A percentile compares a stretch with the other conserved stretches of the same genome.
phyloP scores from a whole-genome alignment of 495 filamentous ascomycete genomes.

The Astrothelium macrocarpum region DNA sequence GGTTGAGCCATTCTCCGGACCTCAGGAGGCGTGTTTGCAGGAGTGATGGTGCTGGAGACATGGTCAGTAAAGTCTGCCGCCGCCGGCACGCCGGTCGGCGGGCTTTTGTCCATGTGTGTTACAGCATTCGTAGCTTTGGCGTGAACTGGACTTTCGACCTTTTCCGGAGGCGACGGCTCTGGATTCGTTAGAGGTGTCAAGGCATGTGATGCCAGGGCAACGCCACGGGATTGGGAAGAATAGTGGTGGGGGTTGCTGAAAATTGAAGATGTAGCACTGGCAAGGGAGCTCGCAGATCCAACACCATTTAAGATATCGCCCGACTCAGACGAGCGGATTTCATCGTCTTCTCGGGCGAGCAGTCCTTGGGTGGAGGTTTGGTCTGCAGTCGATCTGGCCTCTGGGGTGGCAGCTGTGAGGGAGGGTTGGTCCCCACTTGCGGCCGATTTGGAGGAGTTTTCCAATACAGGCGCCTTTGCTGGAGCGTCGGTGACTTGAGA shows the following conservation, averaged over 20 bases:
- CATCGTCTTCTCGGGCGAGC: conserved; percentile 37
- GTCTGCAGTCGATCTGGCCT: not conserved
- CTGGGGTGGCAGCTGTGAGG: not conserved
- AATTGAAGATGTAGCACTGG: conserved; percentile 54
- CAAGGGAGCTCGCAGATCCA: conserved; percentile 57
- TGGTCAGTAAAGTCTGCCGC: conserved; percentile 5
- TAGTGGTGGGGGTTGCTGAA: conserved; percentile 42
- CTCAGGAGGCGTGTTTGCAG: conserved; percentile 42
- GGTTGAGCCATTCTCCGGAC: conserved; percentile 52
- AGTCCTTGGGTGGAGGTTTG: conserved; percentile 15
- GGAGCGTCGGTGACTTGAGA: not conserved
- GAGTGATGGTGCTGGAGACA: conserved; percentile 32
- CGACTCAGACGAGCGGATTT: conserved; percentile 43
- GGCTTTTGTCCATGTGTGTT: conserved; percentile 19
- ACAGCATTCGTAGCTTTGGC: conserved; percentile 30
- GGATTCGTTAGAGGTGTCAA: conserved; percentile 68
- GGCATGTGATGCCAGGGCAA: conserved; percentile 40
- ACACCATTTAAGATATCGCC: conserved; percentile 55
- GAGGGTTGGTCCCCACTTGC: not conserved
- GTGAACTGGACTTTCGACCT: conserved; percentile 43
- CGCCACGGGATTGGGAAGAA: conserved; percentile 40
- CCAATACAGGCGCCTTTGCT: not conserved
- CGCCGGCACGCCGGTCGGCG: conserved; percentile 16
- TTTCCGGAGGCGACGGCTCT: conserved; percentile 63
- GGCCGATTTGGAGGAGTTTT: not conserved